Conservation (phyloP, 169 alveolate species). For the Plasmodium gonderi region DNA sequence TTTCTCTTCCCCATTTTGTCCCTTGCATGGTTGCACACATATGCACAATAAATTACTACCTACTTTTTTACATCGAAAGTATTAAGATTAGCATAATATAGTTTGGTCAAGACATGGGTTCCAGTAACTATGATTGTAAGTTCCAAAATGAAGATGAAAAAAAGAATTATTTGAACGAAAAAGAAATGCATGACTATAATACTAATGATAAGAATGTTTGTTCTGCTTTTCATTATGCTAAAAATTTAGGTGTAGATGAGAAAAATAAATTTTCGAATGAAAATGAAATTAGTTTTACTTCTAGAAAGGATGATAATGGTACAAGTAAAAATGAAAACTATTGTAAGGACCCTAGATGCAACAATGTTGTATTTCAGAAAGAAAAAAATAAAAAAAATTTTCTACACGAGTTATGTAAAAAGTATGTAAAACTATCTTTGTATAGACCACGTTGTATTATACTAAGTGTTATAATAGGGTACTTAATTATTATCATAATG, state of each 20-base stretch:
- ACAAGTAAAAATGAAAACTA: background rate
- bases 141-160: background rate
- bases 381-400: background rate
- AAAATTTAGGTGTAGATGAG: background rate
- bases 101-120: background rate
- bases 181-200: background rate
- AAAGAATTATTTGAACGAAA: background rate
- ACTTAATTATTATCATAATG: background rate
- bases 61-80: background rate
- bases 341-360: background rate
- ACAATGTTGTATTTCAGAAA: background rate
- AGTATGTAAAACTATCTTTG: conserved; percentile 9
- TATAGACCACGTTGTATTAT: conserved; percentile 6
- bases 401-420: conserved; percentile 21
- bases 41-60: too few species aligned
- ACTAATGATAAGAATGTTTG: background rate
- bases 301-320: background rate
- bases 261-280: background rate
- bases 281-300: background rate
- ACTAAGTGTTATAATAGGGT: conserved; percentile 22
- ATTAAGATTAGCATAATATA: too few species aligned
- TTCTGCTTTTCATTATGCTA: background rate
- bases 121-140: background rate
- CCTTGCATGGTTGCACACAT: too few species aligned
- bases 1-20: too few species aligned